Percentiles rank a stretch among this genome's conserved stretches.
phyloP scores from a whole-genome alignment of 768 basidiomycete species.

The Tulasnella calospora region DNA sequence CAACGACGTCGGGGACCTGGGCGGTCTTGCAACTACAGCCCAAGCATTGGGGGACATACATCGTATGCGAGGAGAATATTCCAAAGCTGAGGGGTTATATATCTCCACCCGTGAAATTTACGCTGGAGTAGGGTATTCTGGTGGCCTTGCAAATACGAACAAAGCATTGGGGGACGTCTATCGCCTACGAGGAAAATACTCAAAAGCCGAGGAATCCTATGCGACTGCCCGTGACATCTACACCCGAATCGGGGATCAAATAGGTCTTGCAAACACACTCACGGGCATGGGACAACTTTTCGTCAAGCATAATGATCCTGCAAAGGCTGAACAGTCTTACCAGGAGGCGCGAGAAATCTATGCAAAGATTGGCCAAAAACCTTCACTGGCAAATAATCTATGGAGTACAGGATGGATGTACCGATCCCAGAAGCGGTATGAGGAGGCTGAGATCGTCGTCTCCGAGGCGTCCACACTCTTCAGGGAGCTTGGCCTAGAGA shows the following conservation, averaged over 20 bases:
- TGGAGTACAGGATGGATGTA: background rate
- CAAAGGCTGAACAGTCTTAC: background rate
- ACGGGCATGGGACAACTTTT: background rate
- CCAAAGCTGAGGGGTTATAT: background rate
- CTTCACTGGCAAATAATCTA: background rate
- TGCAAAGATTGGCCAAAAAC: background rate
- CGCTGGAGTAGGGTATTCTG: no score
- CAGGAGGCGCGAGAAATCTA: background rate
- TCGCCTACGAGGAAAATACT: background rate
- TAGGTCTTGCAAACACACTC: background rate
- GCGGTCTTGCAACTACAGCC: background rate
- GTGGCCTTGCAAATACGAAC: no score
- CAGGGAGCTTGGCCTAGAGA: background rate
- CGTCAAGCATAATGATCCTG: background rate
- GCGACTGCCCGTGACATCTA: no score
- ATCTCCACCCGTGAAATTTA: background rate
- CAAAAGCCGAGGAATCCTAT: background rate
- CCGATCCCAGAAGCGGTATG: background rate
- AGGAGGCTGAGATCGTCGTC: background rate
- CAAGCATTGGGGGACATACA: background rate
- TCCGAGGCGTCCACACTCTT: background rate
- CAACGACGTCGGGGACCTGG: background rate
- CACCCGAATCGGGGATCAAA: background rate
- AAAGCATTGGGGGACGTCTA: background rate
- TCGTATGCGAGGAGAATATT: background rate